Conservation (phyloP, 306 rosid genomes). For the Castanopsis chinensis region DNA sequence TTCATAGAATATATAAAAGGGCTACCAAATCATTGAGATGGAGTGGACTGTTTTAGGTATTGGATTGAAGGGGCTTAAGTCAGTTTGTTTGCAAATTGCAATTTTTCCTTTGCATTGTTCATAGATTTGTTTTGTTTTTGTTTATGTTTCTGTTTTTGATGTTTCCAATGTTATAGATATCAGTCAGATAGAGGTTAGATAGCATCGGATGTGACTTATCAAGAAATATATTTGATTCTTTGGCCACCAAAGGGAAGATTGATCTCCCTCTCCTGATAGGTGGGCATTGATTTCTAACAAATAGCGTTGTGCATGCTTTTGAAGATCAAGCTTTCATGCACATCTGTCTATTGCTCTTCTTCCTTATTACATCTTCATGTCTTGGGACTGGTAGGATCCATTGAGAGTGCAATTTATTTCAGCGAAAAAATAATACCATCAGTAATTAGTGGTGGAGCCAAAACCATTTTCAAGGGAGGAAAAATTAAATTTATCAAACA, state of each 20-base stretch:
- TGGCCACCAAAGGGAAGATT: conserved; percentile 19
- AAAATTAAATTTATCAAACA: too few species aligned
- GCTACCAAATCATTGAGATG: conserved; percentile 54
- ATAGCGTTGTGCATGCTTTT: too few species aligned
- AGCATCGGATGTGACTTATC: conserved; percentile 1
- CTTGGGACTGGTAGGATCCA: too few species aligned
- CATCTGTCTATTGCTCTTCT: too few species aligned
- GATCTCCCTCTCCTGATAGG: neutral
- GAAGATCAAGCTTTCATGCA: too few species aligned
- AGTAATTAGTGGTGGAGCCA: too few species aligned
- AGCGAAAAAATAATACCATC: too few species aligned
- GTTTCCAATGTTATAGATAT: conserved; percentile 5
- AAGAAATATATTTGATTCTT: conserved; percentile 37
- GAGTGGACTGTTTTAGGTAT: neutral
- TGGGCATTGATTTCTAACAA: too few species aligned
- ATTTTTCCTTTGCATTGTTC: neutral
- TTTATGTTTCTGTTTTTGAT: conserved; percentile 5
- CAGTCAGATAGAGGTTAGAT: conserved; percentile 1
- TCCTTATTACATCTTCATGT: too few species aligned
- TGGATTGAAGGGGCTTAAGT: neutral
- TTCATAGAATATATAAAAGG: conserved; percentile 63
- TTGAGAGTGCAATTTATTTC: too few species aligned
- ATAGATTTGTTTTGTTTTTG: neutral
- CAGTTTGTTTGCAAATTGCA: neutral
- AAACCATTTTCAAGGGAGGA: too few species aligned